Conservation (phyloP, 2,329 filamentous ascomycete genomes). For the Phialophora tarda region DNA sequence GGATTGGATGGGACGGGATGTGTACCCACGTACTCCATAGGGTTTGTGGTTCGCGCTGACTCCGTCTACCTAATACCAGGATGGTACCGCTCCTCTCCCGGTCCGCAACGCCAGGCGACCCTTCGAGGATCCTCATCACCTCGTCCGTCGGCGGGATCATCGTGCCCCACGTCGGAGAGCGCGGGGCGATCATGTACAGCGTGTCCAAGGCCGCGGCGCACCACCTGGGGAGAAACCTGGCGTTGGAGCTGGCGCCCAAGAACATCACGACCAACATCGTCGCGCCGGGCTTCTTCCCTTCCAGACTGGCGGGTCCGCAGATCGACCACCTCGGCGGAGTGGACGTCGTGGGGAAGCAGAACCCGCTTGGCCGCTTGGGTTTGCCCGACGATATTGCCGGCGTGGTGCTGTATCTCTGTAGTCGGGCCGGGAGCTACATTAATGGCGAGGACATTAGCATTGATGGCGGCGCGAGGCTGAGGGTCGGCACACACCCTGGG, state of each 20-base stretch:
- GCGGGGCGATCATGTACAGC: slow-evolving; percentile 42
- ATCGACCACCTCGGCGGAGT: slow-evolving; percentile 32
- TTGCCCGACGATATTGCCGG: slow-evolving; percentile 78
- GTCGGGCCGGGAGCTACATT: slow-evolving; percentile 68
- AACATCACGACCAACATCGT: slow-evolving; percentile 50
- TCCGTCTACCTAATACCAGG: background rate
- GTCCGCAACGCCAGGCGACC: slow-evolving; percentile 16
- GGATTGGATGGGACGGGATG: no score
- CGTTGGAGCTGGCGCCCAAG: slow-evolving; percentile 48
- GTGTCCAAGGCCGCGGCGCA: slow-evolving; percentile 50
- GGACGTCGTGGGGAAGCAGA: slow-evolving; percentile 49
- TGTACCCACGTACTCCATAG: no score
- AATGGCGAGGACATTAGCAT: slow-evolving; percentile 69
- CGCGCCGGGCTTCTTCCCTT: slow-evolving; percentile 46
- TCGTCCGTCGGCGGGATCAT: slow-evolving; percentile 30
- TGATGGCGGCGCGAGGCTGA: slow-evolving; percentile 58
- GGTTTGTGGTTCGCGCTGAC: background rate
- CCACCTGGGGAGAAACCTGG: slow-evolving; percentile 48
- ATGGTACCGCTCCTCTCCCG: slow-evolving; percentile 26
- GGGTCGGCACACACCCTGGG: slow-evolving; percentile 20
- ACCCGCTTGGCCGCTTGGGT: slow-evolving; percentile 71
- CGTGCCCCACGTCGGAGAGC: slow-evolving; percentile 27
- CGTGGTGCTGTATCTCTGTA: slow-evolving; percentile 71
- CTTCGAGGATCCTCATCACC: slow-evolving; percentile 28
- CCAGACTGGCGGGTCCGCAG: slow-evolving; percentile 26